Evolutionary conservation across 805 yeast species (phyloP).

Genomic region (Cyberlindnera japonica): DNA sequence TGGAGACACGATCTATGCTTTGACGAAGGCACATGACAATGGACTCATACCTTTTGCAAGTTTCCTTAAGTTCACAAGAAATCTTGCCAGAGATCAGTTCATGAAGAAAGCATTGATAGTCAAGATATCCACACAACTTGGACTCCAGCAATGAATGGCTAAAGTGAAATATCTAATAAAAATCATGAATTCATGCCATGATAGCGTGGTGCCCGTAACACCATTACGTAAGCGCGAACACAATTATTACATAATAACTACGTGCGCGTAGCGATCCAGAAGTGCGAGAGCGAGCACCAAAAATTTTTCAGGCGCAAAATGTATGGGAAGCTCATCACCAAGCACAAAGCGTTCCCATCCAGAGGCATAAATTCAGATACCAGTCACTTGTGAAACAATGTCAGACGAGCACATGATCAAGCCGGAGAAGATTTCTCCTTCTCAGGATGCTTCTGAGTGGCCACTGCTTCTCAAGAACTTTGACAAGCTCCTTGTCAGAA

Average conservation of each 20-base stretch:
- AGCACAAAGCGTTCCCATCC: too few relatives aligned
- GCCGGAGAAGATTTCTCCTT: constrained; percentile 77
- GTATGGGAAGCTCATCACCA: constrained; percentile 10
- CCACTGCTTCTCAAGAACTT: constrained; percentile 90
- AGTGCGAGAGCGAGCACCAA: constrained; percentile 4
- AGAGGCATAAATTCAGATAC: background rate
- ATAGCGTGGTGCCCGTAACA: too few relatives aligned
- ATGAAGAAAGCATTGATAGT: constrained; percentile 43
- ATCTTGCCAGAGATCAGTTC: constrained; percentile 63
- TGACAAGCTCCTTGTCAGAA: constrained; percentile 90
- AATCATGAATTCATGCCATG: too few relatives aligned
- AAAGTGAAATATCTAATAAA: background rate
- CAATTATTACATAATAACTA: constrained; percentile 3
- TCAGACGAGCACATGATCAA: constrained; percentile 74
- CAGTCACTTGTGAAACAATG: constrained; percentile 33
- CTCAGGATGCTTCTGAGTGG: constrained; percentile 91
- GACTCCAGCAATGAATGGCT: constrained; percentile 5
- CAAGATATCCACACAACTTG: constrained; percentile 32
- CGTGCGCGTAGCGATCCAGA: background rate
- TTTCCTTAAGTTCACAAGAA: constrained; percentile 41
- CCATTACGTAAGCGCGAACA: background rate
- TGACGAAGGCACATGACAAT: constrained; percentile 52
- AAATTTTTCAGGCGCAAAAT: constrained; percentile 18
- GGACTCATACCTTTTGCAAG: constrained; percentile 42
- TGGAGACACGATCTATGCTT: constrained; percentile 59